Conservation (phyloP, 257 asterid genomes). For the Marsdenia floribunda region DNA sequence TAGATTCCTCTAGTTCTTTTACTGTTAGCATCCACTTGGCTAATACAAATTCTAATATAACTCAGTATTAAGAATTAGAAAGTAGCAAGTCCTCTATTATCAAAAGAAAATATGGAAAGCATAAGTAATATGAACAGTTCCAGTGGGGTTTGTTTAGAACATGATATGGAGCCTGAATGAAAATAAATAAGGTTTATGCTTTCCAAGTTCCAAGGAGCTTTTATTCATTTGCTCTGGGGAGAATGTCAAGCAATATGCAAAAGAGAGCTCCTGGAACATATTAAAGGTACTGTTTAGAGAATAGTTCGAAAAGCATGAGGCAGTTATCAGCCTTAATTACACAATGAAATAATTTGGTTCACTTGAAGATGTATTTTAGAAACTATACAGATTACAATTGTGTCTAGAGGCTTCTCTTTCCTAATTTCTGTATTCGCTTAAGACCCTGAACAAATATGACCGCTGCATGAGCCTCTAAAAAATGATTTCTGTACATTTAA, state of each 20-base stretch:
- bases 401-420: not conserved
- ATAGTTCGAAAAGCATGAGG: not conserved
- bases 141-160: not conserved
- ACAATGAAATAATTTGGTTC: not conserved
- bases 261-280: not conserved
- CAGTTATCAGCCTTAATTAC: not conserved
- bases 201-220: not conserved
- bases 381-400: not conserved
- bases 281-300: not conserved
- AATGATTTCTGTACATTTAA: too few species aligned
- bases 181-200: not conserved
- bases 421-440: not conserved
- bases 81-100: not conserved
- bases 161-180: not conserved
- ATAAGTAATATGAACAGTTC: not conserved
- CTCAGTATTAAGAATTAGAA: not conserved
- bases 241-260: not conserved
- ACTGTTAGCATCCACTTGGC: not conserved
- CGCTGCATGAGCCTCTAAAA: too few species aligned
- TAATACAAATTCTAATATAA: not conserved
- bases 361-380: not conserved
- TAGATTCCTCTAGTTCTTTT: not conserved
- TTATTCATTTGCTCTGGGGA: not conserved
- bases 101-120: not conserved
- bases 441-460: too few species aligned